Conservation (phyloP, 176 grass and related monocot genomes). For the Cymbopogon citratus region DNA sequence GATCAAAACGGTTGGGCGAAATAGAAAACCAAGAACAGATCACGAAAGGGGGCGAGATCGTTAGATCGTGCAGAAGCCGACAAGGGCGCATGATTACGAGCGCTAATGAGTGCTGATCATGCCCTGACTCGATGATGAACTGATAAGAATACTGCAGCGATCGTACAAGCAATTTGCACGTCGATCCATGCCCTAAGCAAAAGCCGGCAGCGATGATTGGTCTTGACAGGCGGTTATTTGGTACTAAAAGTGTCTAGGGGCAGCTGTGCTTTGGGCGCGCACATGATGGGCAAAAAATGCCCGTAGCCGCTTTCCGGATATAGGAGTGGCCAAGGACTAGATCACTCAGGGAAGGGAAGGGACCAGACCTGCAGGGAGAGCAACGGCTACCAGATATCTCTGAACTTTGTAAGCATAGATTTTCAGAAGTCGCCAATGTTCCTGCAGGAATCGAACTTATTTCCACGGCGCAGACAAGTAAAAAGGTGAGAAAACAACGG, state of each 20-base stretch:
- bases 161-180: slow-evolving; percentile 39
- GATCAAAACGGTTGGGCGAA: not conserved
- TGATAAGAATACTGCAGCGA: slow-evolving; percentile 3
- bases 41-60: not conserved
- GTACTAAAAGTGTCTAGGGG: slow-evolving; percentile 22
- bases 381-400: no score
- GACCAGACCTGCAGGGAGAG: no score
- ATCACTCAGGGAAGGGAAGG: not conserved
- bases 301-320: slow-evolving; percentile 27
- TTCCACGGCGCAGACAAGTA: not conserved
- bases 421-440: not conserved
- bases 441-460: not conserved
- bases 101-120: slow-evolving; percentile 32
- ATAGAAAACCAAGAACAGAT: not conserved
- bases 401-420: not conserved
- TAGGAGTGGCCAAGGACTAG: not conserved
- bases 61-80: slow-evolving; percentile 6
- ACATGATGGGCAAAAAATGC: slow-evolving; percentile 51
- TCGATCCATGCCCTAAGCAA: not conserved
- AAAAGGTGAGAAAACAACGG: not conserved
- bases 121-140: slow-evolving; percentile 21
- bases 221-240: not conserved
- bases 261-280: slow-evolving; percentile 33
- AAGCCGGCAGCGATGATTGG: slow-evolving; percentile 24
- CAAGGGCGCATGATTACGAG: slow-evolving; percentile 23